Percentiles rank a stretch among this genome's conserved stretches.
phyloP scores from a whole-genome alignment of 176 grass and related monocot genomes.

The Musa itinerans region DNA sequence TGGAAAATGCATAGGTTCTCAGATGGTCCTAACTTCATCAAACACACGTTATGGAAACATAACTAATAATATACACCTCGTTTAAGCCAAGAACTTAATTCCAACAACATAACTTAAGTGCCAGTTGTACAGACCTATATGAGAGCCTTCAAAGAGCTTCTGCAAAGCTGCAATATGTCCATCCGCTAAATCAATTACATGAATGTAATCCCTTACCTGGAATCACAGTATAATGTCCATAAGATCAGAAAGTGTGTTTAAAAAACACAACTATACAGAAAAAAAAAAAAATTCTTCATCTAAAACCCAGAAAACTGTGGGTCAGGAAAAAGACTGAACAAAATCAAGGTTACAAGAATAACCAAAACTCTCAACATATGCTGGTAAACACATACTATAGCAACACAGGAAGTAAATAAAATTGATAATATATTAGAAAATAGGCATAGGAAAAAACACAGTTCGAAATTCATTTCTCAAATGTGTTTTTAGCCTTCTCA shows the following conservation, averaged over 20 bases:
- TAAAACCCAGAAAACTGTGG: no score
- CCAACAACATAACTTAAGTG: not conserved
- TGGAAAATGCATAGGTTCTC: not conserved
- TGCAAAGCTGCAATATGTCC: slow-evolving; percentile 71
- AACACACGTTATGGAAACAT: not conserved
- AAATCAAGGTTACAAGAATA: no score
- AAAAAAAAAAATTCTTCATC: no score
- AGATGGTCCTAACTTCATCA: not conserved
- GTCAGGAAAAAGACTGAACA: no score
- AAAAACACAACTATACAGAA: no score
- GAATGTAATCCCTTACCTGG: slow-evolving; percentile 87
- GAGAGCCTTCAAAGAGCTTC: slow-evolving; percentile 72
- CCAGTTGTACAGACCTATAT: slow-evolving; percentile 36
- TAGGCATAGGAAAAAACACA: no score
- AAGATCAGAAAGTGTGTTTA: not conserved
- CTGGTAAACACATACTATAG: not conserved
- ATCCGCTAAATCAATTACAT: slow-evolving; percentile 82
- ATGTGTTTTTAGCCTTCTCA: no score
- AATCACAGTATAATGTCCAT: not conserved
- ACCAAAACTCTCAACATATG: not conserved
- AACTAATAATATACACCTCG: not conserved
- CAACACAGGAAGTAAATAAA: no score
- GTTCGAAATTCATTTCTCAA: no score
- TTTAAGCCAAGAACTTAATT: not conserved
- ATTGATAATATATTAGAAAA: no score